phyloP scores from a whole-genome alignment of 352 stramenopile species.

The Phytophthora quininea region DNA sequence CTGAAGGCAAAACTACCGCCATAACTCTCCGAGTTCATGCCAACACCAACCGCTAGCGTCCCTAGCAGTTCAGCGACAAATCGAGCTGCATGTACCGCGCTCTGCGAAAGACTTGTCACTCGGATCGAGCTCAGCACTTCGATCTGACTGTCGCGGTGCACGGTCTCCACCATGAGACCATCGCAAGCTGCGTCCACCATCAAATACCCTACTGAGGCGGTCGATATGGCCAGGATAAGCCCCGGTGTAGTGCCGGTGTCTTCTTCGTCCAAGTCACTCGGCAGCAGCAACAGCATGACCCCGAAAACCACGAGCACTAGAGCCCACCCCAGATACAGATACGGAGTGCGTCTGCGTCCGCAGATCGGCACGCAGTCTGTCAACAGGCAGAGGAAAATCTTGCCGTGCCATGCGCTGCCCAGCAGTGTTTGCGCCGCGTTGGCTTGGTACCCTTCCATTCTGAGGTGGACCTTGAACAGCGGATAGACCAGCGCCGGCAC shows the following conservation, averaged over 20 bases:
- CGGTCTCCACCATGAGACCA: slow-evolving; percentile 79
- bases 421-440: slow-evolving; percentile 65
- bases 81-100: slow-evolving; percentile 63
- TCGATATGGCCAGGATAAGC: slow-evolving; percentile 52
- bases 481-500: slow-evolving; percentile 74
- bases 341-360: slow-evolving; percentile 67
- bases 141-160: slow-evolving; percentile 58
- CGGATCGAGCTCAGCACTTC: slow-evolving; percentile 2
- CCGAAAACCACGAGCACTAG: slow-evolving; percentile 50
- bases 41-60: slow-evolving; percentile 57
- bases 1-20: slow-evolving; percentile 55
- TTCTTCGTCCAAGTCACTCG: slow-evolving; percentile 14
- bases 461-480: slow-evolving; percentile 75
- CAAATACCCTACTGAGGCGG: slow-evolving; percentile 55
- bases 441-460: slow-evolving; percentile 68
- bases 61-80: slow-evolving; percentile 61
- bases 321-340: slow-evolving; percentile 69
- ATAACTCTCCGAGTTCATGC: slow-evolving; percentile 67
- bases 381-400: slow-evolving; percentile 67
- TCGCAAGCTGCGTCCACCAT: slow-evolving; percentile 79
- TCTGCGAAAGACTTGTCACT: slow-evolving; percentile 41
- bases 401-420: slow-evolving; percentile 70
- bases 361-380: slow-evolving; percentile 66
- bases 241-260: slow-evolving; percentile 38
- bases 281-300: slow-evolving; percentile 28